phyloP scores from a whole-genome alignment of 768 basidiomycete genomes.

The Auricularia sp. region DNA sequence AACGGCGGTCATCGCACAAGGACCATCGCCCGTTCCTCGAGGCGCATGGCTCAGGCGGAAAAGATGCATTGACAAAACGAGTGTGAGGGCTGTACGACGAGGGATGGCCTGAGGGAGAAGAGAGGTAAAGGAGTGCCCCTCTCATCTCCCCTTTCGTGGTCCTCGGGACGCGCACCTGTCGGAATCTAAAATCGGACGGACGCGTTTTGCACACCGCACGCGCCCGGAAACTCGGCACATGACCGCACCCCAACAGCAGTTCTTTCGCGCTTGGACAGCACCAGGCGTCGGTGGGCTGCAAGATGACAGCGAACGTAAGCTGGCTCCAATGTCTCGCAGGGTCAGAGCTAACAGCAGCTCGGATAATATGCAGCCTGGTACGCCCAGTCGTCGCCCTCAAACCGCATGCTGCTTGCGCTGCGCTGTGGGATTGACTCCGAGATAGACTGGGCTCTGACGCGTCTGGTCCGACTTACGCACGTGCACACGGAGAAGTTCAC shows the following conservation, averaged over 20 bases:
- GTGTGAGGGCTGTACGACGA: background rate
- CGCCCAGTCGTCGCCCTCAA: conserved; percentile 66
- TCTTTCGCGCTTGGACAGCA: background rate
- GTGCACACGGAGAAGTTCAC: conserved; percentile 67
- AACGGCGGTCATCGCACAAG: background rate
- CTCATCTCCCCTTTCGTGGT: background rate
- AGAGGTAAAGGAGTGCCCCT: background rate
- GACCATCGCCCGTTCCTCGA: background rate
- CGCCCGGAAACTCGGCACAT: background rate
- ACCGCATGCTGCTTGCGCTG: conserved; percentile 85
- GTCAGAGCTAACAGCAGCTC: conserved; percentile 14
- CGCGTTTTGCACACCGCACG: background rate
- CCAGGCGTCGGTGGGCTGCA: background rate
- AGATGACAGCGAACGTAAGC: background rate
- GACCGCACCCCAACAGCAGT: background rate
- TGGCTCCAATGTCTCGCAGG: background rate
- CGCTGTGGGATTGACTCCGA: conserved; percentile 75
- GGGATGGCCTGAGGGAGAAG: background rate
- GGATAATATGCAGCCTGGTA: conserved; percentile 25
- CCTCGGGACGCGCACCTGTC: background rate
- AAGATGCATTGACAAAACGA: background rate
- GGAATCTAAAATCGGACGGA: background rate
- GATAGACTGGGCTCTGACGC: conserved; percentile 82
- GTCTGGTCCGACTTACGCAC: conserved; percentile 46
- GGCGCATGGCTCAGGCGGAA: background rate